A percentile compares a stretch with the other conserved stretches of the same genome.
These are phyloP conservation scores for Diaporthe sp. DNA, from an alignment of 2,329 filamentous ascomycete genomes.

Conservation along the genomic window DNA sequence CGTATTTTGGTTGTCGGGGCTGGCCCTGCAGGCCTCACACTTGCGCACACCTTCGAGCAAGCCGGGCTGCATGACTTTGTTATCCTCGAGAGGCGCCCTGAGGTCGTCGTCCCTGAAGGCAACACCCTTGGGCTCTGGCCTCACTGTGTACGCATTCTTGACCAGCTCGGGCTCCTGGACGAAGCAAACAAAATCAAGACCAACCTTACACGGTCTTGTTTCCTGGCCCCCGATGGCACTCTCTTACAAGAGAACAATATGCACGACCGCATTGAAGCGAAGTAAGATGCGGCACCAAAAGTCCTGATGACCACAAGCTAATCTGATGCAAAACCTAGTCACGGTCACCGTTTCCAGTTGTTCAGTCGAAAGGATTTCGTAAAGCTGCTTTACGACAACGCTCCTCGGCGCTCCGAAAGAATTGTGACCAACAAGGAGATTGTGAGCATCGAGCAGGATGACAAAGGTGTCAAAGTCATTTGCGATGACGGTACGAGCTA, in stretches of 20 bases:
- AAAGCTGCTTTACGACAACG: slow-evolving; percentile 16
- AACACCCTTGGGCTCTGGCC: slow-evolving; percentile 16
- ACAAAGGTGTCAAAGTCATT: slow-evolving; percentile 2
- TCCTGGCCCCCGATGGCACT: slow-evolving; percentile 11
- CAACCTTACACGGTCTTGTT: slow-evolving; percentile 13
- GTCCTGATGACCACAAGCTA: too few species aligned
- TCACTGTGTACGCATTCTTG: slow-evolving; percentile 14
- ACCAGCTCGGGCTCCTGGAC: slow-evolving; percentile 10
- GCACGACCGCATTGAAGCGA: slow-evolving; percentile 19
- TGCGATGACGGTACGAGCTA: slow-evolving; percentile 10
- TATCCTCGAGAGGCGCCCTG: slow-evolving; percentile 1
- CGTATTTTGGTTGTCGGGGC: slow-evolving; percentile 18
- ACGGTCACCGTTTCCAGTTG: slow-evolving; percentile 3
- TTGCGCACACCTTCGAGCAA: slow-evolving; percentile 17
- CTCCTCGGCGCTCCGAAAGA: not conserved
- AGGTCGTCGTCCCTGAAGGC: not conserved
- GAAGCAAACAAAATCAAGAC: slow-evolving; percentile 19
- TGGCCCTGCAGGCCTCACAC: slow-evolving; percentile 7
- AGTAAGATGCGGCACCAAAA: not conserved
- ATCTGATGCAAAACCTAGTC: not conserved
- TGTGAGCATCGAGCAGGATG: slow-evolving; percentile 1
- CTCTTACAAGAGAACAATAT: slow-evolving; percentile 6
- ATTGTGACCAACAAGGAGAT: slow-evolving; percentile 11
- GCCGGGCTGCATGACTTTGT: slow-evolving; percentile 24
- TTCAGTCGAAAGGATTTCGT: slow-evolving; percentile 25